Evolutionary conservation across 208 protist genomes (phyloP).

Genomic region (Leishmania tropica): DNA sequence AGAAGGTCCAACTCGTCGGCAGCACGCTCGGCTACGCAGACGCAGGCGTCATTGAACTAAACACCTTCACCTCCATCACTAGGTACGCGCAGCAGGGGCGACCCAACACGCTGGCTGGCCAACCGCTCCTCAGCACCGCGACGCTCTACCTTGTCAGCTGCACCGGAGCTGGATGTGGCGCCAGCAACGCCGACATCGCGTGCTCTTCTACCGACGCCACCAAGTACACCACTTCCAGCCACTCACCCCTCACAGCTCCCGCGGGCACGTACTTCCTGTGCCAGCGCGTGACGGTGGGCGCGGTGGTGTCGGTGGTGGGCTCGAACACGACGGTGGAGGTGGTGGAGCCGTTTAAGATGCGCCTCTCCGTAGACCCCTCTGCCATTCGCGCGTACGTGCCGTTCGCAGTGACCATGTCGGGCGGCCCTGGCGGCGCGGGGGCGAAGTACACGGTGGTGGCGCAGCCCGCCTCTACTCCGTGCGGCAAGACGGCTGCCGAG

Average conservation of each 20-base stretch:
- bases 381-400: constrained; percentile 44
- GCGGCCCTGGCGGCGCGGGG: constrained; percentile 18
- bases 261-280: constrained; percentile 57
- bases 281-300: constrained; percentile 29
- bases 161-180: constrained; percentile 22
- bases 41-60: constrained; percentile 29
- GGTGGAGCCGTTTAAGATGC: constrained; percentile 38
- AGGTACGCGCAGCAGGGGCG: constrained; percentile 41
- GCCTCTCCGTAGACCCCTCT: constrained; percentile 20
- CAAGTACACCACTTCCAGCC: constrained; percentile 49
- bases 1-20: constrained; percentile 13
- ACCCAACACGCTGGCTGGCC: constrained; percentile 50
- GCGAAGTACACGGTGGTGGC: constrained; percentile 16
- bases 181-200: constrained; percentile 11
- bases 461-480: constrained; percentile 28
- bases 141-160: constrained; percentile 52
- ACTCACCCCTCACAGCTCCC: constrained; percentile 8
- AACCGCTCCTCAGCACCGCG: constrained; percentile 26
- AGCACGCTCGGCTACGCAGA: constrained; percentile 45
- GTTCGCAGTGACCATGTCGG: constrained; percentile 38
- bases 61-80: constrained; percentile 41
- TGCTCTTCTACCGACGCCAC: constrained; percentile 21
- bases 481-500: constrained; percentile 22
- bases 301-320: constrained; percentile 23
- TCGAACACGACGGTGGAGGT: constrained; percentile 43